Evolutionary conservation across 495 filamentous ascomycete genomes (phyloP).

Genomic region (Aspergillus carlsbadensis): DNA sequence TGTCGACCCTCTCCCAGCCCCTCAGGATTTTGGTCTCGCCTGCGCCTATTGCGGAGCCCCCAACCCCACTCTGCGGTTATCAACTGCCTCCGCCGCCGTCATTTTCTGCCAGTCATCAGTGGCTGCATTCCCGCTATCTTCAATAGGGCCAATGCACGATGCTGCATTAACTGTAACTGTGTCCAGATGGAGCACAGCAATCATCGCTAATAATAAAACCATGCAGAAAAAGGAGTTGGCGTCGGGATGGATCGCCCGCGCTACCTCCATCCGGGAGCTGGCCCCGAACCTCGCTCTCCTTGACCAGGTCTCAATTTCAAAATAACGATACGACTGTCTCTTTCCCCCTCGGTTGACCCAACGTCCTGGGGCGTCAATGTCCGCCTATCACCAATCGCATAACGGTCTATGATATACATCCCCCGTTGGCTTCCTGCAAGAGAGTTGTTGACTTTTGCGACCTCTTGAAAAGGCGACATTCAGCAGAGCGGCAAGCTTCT

Average conservation of each 20-base stretch:
- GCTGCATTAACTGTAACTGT: slow-evolving; percentile 17
- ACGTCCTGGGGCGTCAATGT: slow-evolving; percentile 26
- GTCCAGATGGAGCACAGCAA: slow-evolving; percentile 10
- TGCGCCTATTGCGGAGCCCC: slow-evolving; percentile 27
- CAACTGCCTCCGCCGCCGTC: slow-evolving; percentile 23
- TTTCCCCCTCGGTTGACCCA: slow-evolving; percentile 29
- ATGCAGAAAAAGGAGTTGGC: slow-evolving; percentile 13
- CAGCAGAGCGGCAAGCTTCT: slow-evolving; percentile 18
- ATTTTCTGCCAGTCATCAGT: slow-evolving; percentile 27
- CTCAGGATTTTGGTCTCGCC: slow-evolving; percentile 25
- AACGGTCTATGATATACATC: slow-evolving; percentile 11
- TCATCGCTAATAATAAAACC: slow-evolving; percentile 8
- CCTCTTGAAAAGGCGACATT: slow-evolving; percentile 8
- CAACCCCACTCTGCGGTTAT: slow-evolving; percentile 29
- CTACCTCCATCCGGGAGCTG: slow-evolving; percentile 23
- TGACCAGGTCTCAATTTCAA: slow-evolving; percentile 4
- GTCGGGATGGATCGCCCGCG: slow-evolving; percentile 24
- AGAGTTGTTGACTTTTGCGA: slow-evolving; percentile 13
- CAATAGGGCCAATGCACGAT: slow-evolving; percentile 25
- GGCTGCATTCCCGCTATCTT: slow-evolving; percentile 25
- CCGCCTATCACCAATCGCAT: slow-evolving; percentile 26
- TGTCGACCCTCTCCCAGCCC: slow-evolving; percentile 22
- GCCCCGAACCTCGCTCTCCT: slow-evolving; percentile 31
- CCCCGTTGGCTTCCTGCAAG: slow-evolving; percentile 17
- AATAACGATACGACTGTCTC: slow-evolving; percentile 2